A percentile compares a stretch with the other conserved stretches of the same genome.
These are phyloP conservation scores for Rheum nobile DNA, from an alignment of 148 eudicot genomes.

Conservation along the genomic window DNA sequence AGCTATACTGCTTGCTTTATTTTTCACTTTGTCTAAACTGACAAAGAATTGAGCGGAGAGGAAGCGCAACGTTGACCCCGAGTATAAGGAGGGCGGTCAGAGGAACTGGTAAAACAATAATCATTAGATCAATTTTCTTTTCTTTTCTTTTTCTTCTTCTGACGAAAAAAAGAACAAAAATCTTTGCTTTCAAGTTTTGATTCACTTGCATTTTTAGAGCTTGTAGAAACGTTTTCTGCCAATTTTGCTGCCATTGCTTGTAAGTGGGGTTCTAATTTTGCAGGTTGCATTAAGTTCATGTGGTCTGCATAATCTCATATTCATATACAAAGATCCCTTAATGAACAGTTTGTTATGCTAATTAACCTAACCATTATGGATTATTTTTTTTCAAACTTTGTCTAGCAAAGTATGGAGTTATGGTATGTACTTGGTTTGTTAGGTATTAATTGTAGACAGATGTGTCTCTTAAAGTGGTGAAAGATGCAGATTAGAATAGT, in stretches of 20 bases:
- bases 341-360: not conserved
- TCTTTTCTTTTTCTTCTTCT: too few species aligned
- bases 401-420: not conserved
- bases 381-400: not conserved
- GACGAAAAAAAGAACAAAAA: too few species aligned
- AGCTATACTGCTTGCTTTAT: conserved; percentile 70
- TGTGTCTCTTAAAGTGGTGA: not conserved
- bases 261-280: not conserved
- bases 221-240: not conserved
- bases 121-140: not conserved
- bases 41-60: conserved; percentile 73
- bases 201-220: not conserved
- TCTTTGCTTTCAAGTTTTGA: too few species aligned
- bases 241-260: not conserved
- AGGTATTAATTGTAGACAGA: not conserved
- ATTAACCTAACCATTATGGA: not conserved
- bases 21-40: conserved; percentile 72
- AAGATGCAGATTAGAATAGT: not conserved
- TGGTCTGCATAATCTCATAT: not conserved
- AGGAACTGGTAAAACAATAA: conserved; percentile 61
- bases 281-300: not conserved
- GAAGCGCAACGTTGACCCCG: conserved; percentile 62
- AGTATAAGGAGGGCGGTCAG: conserved; percentile 91
- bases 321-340: not conserved
- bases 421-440: not conserved